These are phyloP conservation scores for Phoma sp. DNA, from an alignment of 2,329 filamentous ascomycete species.

Conservation along the genomic window DNA sequence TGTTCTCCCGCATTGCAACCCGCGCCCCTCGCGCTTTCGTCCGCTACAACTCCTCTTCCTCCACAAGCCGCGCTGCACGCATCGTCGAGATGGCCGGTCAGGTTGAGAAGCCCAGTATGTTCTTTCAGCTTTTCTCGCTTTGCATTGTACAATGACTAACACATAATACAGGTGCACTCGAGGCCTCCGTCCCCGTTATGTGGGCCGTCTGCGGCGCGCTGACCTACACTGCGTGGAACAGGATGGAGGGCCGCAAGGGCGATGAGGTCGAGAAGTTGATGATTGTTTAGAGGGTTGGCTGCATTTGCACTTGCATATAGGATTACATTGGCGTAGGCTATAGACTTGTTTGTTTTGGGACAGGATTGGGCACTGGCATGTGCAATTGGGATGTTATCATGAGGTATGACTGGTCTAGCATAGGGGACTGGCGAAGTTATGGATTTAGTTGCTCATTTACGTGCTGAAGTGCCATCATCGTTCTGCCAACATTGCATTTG, in stretches of 20 bases:
- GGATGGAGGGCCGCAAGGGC: constrained; percentile 34
- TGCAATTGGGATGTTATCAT: constrained; percentile 3
- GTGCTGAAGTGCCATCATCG: too few relatives aligned
- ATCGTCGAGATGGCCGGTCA: constrained; percentile 40
- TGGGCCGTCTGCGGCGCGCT: constrained; percentile 39
- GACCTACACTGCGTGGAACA: constrained; percentile 37
- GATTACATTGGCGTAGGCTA: background rate
- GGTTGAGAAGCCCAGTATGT: constrained; percentile 40
- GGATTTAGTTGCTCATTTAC: too few relatives aligned
- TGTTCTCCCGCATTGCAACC: constrained; percentile 35
- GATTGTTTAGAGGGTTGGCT: constrained; percentile 20
- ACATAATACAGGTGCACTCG: constrained; percentile 24
- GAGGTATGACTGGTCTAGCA: background rate
- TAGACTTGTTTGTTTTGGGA: background rate
- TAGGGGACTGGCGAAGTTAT: background rate
- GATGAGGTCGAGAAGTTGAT: constrained; percentile 40
- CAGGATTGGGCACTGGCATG: background rate
- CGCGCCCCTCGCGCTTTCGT: constrained; percentile 24
- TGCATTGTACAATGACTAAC: background rate
- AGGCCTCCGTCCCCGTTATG: constrained; percentile 40
- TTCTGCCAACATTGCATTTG: too few relatives aligned
- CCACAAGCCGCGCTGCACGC: constrained; percentile 27
- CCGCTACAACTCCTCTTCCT: constrained; percentile 42
- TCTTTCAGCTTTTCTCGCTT: background rate
- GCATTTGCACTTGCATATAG: background rate